Evolutionary conservation across 495 filamentous ascomycete species (phyloP).

Genomic region (Bryoglossum gracile): DNA sequence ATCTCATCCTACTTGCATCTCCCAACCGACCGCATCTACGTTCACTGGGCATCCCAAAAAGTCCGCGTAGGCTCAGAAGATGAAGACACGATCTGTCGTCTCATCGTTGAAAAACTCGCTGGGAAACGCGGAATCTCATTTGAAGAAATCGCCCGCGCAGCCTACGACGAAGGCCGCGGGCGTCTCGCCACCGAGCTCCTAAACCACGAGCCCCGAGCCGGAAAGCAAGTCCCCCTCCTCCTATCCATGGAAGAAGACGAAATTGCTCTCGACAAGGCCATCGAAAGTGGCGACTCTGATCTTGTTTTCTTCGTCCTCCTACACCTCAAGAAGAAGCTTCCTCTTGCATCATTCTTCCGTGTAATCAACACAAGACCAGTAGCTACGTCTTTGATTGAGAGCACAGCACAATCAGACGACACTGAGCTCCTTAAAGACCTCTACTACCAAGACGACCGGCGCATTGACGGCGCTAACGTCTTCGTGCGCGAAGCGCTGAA

Average conservation of each 20-base stretch:
- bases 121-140: slow-evolving; percentile 91
- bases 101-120: slow-evolving; percentile 78
- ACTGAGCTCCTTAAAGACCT: slow-evolving; percentile 84
- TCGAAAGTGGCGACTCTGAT: slow-evolving; percentile 92
- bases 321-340: slow-evolving; percentile 82
- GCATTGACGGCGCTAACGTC: slow-evolving; percentile 80
- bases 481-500: slow-evolving; percentile 73
- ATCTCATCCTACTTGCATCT: slow-evolving; percentile 85
- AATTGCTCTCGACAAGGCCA: slow-evolving; percentile 91
- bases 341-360: slow-evolving; percentile 86
- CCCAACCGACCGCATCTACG: slow-evolving; percentile 83
- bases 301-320: slow-evolving; percentile 84
- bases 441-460: slow-evolving; percentile 95
- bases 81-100: slow-evolving; percentile 79
- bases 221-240: slow-evolving; percentile 91
- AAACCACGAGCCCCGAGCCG: slow-evolving; percentile 88
- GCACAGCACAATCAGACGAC: slow-evolving; percentile 69
- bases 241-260: slow-evolving; percentile 94
- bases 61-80: slow-evolving; percentile 77
- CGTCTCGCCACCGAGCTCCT: slow-evolving; percentile 82
- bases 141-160: slow-evolving; percentile 86
- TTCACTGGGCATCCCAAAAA: slow-evolving; percentile 94
- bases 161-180: slow-evolving; percentile 87
- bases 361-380: slow-evolving; percentile 81
- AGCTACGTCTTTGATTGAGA: slow-evolving; percentile 84